phyloP scores from a whole-genome alignment of 169 alveolate genomes.

The Plasmodium chabaudi region DNA sequence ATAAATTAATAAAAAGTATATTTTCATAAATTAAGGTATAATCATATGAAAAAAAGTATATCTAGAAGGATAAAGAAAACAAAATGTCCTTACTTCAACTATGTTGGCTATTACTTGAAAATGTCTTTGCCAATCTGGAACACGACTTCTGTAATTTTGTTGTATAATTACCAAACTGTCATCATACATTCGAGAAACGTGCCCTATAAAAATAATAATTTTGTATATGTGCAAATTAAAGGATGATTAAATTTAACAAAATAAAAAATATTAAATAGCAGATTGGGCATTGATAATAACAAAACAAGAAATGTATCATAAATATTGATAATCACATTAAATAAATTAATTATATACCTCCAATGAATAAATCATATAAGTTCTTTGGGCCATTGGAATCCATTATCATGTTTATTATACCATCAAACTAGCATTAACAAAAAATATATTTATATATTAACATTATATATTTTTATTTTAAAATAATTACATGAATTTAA shows the following conservation, averaged over 20 bases:
- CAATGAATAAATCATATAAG: constrained; percentile 37
- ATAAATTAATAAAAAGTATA: not conserved
- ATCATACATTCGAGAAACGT: constrained; percentile 42
- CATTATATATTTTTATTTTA: not conserved
- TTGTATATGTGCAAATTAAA: not conserved
- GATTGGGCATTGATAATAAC: not conserved
- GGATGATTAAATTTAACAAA: not conserved
- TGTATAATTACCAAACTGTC: constrained; percentile 19
- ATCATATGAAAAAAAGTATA: not conserved
- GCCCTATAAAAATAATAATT: constrained; percentile 7
- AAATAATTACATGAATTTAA: not conserved
- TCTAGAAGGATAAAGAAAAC: constrained; percentile 3
- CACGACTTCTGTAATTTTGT: constrained; percentile 50
- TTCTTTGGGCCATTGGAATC: constrained; percentile 52
- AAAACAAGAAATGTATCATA: not conserved
- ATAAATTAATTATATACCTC: constrained; percentile 35
- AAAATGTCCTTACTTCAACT: constrained; percentile 16
- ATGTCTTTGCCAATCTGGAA: constrained; percentile 48
- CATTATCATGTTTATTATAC: constrained; percentile 29
- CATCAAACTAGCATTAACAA: constrained; percentile 32
- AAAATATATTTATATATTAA: not conserved
- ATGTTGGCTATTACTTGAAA: constrained; percentile 38
- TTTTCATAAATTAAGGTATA: not conserved
- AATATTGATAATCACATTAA: not conserved
- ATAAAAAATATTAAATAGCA: no score